Evolutionary conservation across 805 yeast species (phyloP), one percentile per base, ranked within the genome.

Genomic region (Candida multigemmis): DNA sequence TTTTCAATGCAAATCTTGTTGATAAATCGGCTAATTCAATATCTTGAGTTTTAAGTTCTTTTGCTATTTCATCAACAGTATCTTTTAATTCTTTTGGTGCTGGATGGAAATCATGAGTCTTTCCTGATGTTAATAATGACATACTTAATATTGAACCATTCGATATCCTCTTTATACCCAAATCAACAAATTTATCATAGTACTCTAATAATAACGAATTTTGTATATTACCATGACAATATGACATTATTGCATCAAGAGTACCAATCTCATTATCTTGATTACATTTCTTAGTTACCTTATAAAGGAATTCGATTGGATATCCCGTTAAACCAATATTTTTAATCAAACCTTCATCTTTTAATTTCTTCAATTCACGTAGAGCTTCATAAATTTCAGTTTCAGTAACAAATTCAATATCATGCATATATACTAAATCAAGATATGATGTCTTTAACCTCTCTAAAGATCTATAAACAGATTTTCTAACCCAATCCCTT

Each of bases 71-170:
- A 17, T 53, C 45, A 2, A 75, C 76, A 0, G 71, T 74, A 2
- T 57, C 54, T 35, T 68, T 74, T 35, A 87, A 57, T n/a, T 49
- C 68, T 10, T 50, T 40, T 0, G 77, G 56, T 3, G 84, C 91
- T 0, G 96, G 96, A 44, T 87, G 96, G 65, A 86, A 89, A 1
- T 63, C 43, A 36, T 70, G 78, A 0, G 94, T 78, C 18, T 65
- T 58, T 14, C 65, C 75, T 0, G 79, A 68, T 33, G 94, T 66
- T 31, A 87, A 60, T 31, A 87, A 51, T 4, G 95, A 82, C 97
- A 87, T 87, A 30, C 87, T 74, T 33, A 89, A 59, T 20, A 91
- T 86, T 1, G 94, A 81, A 3, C 89, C 96, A 47, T 82, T 84
- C 46, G 77, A 53, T n/a, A 87, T 50, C 34, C 63, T 50, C 31